phyloP scores from a whole-genome alignment of 2,329 filamentous ascomycete genomes.

The Penicillium sp. region DNA sequence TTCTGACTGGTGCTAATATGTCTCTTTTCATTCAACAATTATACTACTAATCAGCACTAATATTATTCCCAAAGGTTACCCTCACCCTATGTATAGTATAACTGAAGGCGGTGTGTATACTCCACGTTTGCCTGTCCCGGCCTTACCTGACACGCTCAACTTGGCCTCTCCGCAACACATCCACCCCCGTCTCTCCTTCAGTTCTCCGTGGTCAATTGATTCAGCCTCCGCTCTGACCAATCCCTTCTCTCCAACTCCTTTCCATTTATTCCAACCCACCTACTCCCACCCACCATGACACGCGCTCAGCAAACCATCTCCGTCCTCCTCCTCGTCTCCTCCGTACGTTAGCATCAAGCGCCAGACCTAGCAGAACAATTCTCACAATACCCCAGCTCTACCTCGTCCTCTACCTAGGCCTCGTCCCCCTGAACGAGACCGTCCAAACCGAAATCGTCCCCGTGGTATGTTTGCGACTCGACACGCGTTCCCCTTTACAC shows the following conservation, averaged over 20 bases:
- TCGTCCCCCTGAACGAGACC: conserved; percentile 77
- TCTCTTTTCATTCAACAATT: too few relatives aligned
- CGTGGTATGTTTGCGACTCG: conserved; percentile 65
- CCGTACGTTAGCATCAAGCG: conserved; percentile 61
- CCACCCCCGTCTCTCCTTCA: conserved; percentile 25
- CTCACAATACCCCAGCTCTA: conserved; percentile 66
- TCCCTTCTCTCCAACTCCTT: conserved; percentile 15
- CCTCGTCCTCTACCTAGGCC: conserved; percentile 79
- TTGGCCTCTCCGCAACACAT: background rate
- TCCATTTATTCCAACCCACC: background rate
- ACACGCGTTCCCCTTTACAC: background rate
- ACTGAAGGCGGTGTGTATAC: too few relatives aligned
- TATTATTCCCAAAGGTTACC: too few relatives aligned
- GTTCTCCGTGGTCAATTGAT: conserved; percentile 16
- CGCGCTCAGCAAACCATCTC: conserved; percentile 92
- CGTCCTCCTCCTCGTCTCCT: conserved; percentile 82
- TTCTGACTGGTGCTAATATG: too few relatives aligned
- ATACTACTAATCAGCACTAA: too few relatives aligned
- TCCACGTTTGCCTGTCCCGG: background rate
- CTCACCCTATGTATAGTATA: too few relatives aligned
- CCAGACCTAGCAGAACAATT: conserved; percentile 5
- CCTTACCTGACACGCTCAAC: background rate
- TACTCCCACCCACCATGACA: conserved; percentile 69
- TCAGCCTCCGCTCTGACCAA: background rate
- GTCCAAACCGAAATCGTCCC: conserved; percentile 87